Conservation (phyloP, 192 early-diverging fungal species). For the Ambispora gerdemannii region DNA sequence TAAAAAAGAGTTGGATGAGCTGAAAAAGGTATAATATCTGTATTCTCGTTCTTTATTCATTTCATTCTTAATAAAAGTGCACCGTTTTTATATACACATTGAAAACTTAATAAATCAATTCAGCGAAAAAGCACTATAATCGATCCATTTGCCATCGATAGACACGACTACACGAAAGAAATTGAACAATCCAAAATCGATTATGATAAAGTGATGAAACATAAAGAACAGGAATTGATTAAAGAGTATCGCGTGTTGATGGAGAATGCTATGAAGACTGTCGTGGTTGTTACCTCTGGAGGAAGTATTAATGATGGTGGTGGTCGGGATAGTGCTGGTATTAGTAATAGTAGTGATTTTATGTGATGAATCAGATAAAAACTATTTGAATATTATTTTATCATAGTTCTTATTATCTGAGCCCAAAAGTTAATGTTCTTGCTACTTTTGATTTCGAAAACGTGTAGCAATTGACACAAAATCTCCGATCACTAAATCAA, state of each 20-base stretch:
- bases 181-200: not conserved
- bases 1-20: not conserved
- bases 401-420: too few species aligned
- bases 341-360: too few species aligned
- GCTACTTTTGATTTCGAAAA: too few species aligned
- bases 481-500: too few species aligned
- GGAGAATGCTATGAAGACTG: conserved; percentile 7
- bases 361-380: too few species aligned
- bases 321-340: too few species aligned
- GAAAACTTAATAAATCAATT: not conserved
- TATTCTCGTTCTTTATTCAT: not conserved
- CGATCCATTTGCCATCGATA: conserved; percentile 4
- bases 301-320: not conserved
- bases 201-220: conserved; percentile 6
- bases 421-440: too few species aligned
- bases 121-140: not conserved
- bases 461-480: too few species aligned
- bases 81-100: not conserved
- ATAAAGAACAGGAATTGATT: conserved; percentile 7
- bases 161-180: not conserved
- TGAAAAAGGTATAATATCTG: not conserved
- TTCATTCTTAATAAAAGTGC: not conserved
- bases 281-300: not conserved
- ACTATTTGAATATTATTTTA: too few species aligned
- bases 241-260: conserved; percentile 14